These are phyloP conservation scores for Colletotrichum tabaci DNA, from an alignment of 2,329 filamentous ascomycete species.

Conservation along the genomic window DNA sequence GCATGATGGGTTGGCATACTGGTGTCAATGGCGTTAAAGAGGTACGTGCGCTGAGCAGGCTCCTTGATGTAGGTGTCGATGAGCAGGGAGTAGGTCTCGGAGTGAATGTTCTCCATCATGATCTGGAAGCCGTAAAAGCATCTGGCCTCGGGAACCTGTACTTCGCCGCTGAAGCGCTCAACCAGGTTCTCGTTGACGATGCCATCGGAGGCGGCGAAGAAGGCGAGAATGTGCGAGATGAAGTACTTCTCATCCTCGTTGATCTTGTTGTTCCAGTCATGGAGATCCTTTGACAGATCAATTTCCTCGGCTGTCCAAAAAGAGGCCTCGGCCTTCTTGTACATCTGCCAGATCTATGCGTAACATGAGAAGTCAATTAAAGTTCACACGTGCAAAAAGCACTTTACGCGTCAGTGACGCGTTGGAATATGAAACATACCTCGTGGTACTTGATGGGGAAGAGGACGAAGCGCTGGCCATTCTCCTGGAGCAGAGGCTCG, in stretches of 20 bases:
- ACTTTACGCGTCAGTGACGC: conserved; percentile 79
- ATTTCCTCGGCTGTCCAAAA: conserved; percentile 99
- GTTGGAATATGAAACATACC: conserved; percentile 72
- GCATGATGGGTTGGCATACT: conserved; percentile 70
- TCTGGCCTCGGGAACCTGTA: conserved; percentile 96
- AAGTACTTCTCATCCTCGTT: conserved; percentile 99
- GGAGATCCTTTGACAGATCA: conserved; percentile 97
- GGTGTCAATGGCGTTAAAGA: conserved; percentile 99
- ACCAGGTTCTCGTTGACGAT: conserved; percentile 99
- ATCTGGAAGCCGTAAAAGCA: conserved; percentile 99
- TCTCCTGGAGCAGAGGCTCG: conserved; percentile 95
- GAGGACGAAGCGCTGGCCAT: conserved; percentile 94
- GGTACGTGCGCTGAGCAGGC: conserved; percentile 90
- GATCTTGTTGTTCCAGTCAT: conserved; percentile 99
- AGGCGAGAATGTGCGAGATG: conserved; percentile 97
- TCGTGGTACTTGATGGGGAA: conserved; percentile 99
- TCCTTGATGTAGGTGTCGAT: conserved; percentile 99
- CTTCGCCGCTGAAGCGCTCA: conserved; percentile 96
- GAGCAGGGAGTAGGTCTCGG: conserved; percentile 98
- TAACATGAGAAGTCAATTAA: conserved; percentile 55
- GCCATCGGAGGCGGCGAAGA: conserved; percentile 98
- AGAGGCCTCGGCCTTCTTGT: conserved; percentile 99
- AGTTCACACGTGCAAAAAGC: conserved; percentile 50
- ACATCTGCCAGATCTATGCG: conserved; percentile 98
- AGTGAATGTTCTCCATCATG: conserved; percentile 99